Evolutionary conservation across 139 green algal species (phyloP), one percentile per base, ranked within the genome.

Genomic region (Chlorella sp.): DNA sequence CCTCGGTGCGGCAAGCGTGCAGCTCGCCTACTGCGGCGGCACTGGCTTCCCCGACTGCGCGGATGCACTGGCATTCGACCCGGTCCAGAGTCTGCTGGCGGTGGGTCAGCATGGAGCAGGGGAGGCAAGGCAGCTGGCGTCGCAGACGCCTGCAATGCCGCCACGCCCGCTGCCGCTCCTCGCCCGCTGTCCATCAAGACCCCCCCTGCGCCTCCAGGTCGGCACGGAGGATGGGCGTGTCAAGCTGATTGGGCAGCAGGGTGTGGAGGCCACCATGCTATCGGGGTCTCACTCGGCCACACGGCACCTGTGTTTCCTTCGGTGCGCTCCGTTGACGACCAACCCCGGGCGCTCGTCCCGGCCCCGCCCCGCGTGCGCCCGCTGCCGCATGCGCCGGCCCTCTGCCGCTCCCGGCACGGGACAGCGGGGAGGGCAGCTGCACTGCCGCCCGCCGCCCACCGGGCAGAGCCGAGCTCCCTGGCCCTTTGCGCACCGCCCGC

Each of bases 61-160:
- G 21, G 85, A 90, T 40, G 77, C 75, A 58, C 51, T 90, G 36
- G 79, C 83, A 6, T 90, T 85, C 63, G 85, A 90, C 5, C 67
- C 82, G 8, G 58, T 77, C 1, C 85, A 90, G 60, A 63, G 70
- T 11, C 66, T 90, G 36, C 76, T 90, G 33, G 85, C 83, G 73
- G 85, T 89, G 71, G 33, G 73, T 53, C 45, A 59, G 51, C 51
- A 59, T 36, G 29, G 35, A 19, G 33, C 19, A 43, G 35, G 19
- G 60, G 14, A 8, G 29, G 58, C 29, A 33, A 65, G 58, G 29
- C 33, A 38, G 29, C 29, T 33, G 31, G 58, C 33, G 14, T 2
- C 19, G 58, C 58, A 38, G 56, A 9, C 19, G 21, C 33, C 29
- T 43, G 2, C 2, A 27, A n/a, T 43, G 58, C 33, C 2, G 29